Conservation (phyloP, 2,329 filamentous ascomycete species). For the Colletotrichum somersetense region DNA sequence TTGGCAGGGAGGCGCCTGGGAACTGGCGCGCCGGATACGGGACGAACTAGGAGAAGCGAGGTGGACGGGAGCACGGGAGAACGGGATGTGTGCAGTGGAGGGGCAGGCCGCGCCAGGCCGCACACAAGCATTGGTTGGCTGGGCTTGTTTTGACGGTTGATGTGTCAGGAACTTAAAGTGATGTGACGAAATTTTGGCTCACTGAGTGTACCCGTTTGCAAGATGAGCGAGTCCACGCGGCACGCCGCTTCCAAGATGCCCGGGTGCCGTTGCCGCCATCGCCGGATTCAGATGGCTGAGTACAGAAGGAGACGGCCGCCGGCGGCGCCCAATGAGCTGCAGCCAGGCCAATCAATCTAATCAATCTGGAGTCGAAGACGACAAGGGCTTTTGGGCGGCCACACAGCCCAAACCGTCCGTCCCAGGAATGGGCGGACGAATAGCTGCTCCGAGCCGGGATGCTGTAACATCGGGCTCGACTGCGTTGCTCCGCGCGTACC, state of each 20-base stretch:
- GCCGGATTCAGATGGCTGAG: constrained; percentile 21
- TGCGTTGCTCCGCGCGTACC: constrained; percentile 30
- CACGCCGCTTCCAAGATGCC: constrained; percentile 1
- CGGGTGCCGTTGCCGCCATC: constrained; percentile 20
- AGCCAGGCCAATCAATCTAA: constrained; percentile 34
- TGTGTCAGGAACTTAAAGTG: constrained; percentile 25
- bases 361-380: constrained; percentile 40
- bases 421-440: constrained; percentile 20
- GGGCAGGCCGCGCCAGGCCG: constrained; percentile 19
- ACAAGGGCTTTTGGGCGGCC: constrained; percentile 24
- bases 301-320: constrained; percentile 6
- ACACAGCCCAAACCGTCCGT: constrained; percentile 21
- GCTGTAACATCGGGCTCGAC: constrained; percentile 24
- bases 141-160: constrained; percentile 7
- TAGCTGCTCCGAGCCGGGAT: constrained; percentile 36
- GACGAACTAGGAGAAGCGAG: constrained; percentile 20
- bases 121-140: not conserved
- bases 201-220: not conserved
- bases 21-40: constrained; percentile 21
- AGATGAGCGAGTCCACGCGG: not conserved
- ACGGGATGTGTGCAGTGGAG: constrained; percentile 13
- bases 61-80: constrained; percentile 25
- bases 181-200: constrained; percentile 24
- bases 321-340: constrained; percentile 14
- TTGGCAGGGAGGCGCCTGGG: constrained; percentile 8